Evolutionary conservation across 768 basidiomycete genomes (phyloP).

Genomic region (Strobilomyces dryophilus): DNA sequence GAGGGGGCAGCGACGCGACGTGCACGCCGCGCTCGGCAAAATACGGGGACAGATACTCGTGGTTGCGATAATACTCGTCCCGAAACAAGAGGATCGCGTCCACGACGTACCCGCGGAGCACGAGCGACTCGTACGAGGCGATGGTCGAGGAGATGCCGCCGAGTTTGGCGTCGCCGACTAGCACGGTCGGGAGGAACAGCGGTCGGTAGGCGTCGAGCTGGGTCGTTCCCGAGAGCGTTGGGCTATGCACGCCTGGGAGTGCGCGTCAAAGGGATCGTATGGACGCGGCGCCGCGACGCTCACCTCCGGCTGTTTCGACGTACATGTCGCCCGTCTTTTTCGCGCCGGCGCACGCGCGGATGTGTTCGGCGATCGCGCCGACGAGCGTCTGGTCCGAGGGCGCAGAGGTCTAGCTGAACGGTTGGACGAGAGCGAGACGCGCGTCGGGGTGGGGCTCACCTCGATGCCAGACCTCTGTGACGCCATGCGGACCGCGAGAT

Average conservation of each 20-base stretch:
- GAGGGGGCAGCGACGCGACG: conserved; percentile 50
- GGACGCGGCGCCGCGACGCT: conserved; percentile 26
- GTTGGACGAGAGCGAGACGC: conserved; percentile 1
- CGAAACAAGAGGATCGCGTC: conserved; percentile 81
- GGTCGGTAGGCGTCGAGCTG: conserved; percentile 86
- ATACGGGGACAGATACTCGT: conserved; percentile 74
- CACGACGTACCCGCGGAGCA: conserved; percentile 85
- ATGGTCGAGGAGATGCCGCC: conserved; percentile 95
- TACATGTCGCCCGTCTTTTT: conserved; percentile 56
- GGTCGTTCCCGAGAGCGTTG: conserved; percentile 74
- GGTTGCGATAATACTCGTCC: conserved; percentile 85
- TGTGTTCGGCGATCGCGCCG: conserved; percentile 57
- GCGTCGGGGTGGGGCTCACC: conserved; percentile 21
- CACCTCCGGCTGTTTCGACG: conserved; percentile 95
- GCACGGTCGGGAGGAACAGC: conserved; percentile 80
- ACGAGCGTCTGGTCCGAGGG: conserved; percentile 68
- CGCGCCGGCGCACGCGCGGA: conserved; percentile 47
- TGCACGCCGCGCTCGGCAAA: conserved; percentile 70
- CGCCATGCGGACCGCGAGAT: conserved; percentile 69
- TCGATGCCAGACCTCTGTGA: conserved; percentile 26
- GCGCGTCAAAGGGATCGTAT: conserved; percentile 1
- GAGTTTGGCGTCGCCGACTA: conserved; percentile 84
- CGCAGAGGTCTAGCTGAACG: conserved; percentile 21
- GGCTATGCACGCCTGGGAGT: conserved; percentile 89
- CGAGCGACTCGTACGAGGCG: conserved; percentile 86